Percentiles rank a stretch among this genome's conserved stretches.
Evolutionary conservation across 2,329 filamentous ascomycete species (phyloP).

Genomic region (Pseudogymnoascus sp.): DNA sequence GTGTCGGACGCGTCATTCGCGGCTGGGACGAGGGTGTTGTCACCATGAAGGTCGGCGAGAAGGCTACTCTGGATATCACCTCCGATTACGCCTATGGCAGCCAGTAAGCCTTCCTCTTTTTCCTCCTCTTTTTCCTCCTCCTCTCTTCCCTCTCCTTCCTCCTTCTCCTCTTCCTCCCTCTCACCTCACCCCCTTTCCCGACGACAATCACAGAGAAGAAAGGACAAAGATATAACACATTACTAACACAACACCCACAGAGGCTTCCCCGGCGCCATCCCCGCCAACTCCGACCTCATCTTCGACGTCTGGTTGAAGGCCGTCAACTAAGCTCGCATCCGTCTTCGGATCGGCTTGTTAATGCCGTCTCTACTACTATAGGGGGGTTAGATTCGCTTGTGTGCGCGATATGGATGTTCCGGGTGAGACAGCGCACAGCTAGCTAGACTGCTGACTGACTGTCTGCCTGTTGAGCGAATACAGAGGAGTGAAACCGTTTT

Average conservation of each 20-base stretch:
- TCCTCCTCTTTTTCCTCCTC: no score
- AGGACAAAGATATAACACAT: no score
- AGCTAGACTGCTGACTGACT: background rate
- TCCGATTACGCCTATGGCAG: slow-evolving; percentile 59
- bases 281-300: slow-evolving; percentile 63
- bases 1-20: slow-evolving; percentile 75
- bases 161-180: no score
- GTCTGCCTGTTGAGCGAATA: background rate
- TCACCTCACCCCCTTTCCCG: no score
- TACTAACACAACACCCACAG: slow-evolving; percentile 33
- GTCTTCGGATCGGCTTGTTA: background rate
- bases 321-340: slow-evolving; percentile 45
- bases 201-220: no score
- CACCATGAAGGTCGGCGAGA: slow-evolving; percentile 85
- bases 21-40: slow-evolving; percentile 80
- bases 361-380: background rate
- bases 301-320: slow-evolving; percentile 66
- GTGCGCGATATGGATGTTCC: background rate
- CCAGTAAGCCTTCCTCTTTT: slow-evolving; percentile 36
- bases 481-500: background rate
- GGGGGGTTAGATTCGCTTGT: background rate
- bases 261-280: slow-evolving; percentile 72
- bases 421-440: background rate
- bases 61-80: slow-evolving; percentile 73
- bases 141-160: no score